Conservation (phyloP, 2,329 filamentous ascomycete genomes). For the Lecanosticta acicola region DNA sequence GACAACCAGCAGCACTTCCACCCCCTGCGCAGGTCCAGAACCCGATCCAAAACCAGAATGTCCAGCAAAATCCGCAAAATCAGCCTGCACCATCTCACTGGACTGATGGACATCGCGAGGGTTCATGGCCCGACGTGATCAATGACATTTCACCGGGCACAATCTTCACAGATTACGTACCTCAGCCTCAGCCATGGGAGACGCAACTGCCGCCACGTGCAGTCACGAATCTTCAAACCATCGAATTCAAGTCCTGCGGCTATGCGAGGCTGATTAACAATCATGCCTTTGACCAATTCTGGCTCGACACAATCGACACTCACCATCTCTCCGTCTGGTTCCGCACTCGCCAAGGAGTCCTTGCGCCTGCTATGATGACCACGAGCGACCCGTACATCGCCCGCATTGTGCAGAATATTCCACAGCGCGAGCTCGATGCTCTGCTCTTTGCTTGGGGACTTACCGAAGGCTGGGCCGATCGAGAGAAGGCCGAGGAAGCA, state of each 20-base stretch:
- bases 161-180: constrained; percentile 40
- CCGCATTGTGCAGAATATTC: constrained; percentile 37
- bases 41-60: not conserved
- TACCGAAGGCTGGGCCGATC: constrained; percentile 27
- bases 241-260: constrained; percentile 57
- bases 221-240: constrained; percentile 34
- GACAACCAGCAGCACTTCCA: not conserved
- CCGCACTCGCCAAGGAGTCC: constrained; percentile 27
- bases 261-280: constrained; percentile 46
- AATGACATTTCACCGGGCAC: constrained; percentile 47
- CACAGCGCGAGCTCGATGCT: constrained; percentile 29
- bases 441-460: constrained; percentile 32
- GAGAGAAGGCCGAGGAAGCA: constrained; percentile 32
- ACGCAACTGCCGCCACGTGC: constrained; percentile 19
- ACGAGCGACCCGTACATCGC: constrained; percentile 35
- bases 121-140: constrained; percentile 49
- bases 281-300: constrained; percentile 31
- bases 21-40: no score
- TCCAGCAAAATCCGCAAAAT: constrained; percentile 1
- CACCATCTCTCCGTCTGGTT: constrained; percentile 26
- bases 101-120: constrained; percentile 34
- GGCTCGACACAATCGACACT: constrained; percentile 25
- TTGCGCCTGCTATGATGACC: constrained; percentile 36
- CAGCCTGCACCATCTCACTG: constrained; percentile 30
- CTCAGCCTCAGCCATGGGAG: constrained; percentile 27